Base-by-base conservation (phyloP, 1,139 yeast genomes). In the Saccharomyces hybrid region DNA sequence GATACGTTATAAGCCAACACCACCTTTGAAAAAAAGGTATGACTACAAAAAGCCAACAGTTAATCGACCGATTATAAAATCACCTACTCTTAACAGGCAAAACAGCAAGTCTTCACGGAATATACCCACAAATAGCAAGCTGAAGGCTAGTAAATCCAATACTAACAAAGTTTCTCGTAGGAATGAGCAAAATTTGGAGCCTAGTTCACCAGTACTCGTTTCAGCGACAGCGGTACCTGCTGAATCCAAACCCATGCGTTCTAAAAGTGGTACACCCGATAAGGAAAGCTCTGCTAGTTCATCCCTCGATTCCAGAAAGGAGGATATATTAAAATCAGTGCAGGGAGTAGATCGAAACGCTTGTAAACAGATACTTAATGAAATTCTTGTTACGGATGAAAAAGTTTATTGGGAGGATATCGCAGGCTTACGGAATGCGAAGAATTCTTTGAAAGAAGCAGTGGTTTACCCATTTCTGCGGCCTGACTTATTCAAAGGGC, bases 391-490 rank as follows among this genome's bases (percentile, higher is more conserved):
- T 1, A 78, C 76, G 27, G 84, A 83, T 29, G 84, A 82, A 58
- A 78, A 79, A 53, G 78, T 82, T 0, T 75, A 73, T 58, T 82
- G 87, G 87, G 84, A 80, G 55, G 87, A 82, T 64, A 78, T 83
- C 48, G 84, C 82, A 2, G 88, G 87, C 2, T 67, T 82, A 32
- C 79, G 75, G 48, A 70, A 75, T 9, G 84, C 86, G 11, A 83
- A 83, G 59, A 77, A 71, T 61, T 78, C 85, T 1, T 67, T 83
- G 50, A 82, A 81, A 60, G 88, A 83, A 62, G 82, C 86, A 0
- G 86, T 83, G 9, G 86, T 83, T 9, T 82, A 82, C 60, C 87
- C 87, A 25, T 82, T 82, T 62, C 68, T 83, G 53, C 73, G 87
- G 52, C 87, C 87, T 0, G 87, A 82, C 63, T 70, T 82, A 51